These are phyloP conservation scores for Phialophora tarda DNA, from an alignment of 2,329 filamentous ascomycete species.

Conservation along the genomic window DNA sequence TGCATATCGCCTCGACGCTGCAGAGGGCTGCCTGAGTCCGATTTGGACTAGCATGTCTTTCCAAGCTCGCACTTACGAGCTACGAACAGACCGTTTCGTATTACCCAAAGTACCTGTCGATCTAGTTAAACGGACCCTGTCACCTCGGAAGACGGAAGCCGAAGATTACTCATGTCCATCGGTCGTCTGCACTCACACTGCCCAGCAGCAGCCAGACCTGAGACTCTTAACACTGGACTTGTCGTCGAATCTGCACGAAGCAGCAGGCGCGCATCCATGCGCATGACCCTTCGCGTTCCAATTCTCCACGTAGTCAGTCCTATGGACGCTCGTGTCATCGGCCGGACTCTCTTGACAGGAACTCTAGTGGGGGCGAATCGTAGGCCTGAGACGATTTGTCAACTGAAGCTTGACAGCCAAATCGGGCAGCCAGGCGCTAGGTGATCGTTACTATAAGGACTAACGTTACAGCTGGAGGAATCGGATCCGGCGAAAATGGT, in stretches of 20 bases:
- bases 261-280: not conserved
- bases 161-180: not conserved
- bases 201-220: too few relatives aligned
- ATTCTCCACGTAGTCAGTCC: too few relatives aligned
- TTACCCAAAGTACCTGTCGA: not conserved
- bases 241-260: not conserved
- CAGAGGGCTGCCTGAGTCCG: too few relatives aligned
- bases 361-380: not conserved
- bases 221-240: not conserved
- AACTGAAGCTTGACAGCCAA: not conserved
- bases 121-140: constrained; percentile 25
- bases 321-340: too few relatives aligned
- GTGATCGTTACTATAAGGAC: too few relatives aligned
- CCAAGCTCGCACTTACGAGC: not conserved
- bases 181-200: too few relatives aligned
- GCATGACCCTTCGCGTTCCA: not conserved
- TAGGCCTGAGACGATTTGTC: not conserved
- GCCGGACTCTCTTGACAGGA: too few relatives aligned
- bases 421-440: not conserved
- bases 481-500: not conserved
- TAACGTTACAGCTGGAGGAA: not conserved
- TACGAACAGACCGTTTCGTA: not conserved
- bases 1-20: not conserved
- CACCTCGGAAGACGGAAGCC: not conserved
- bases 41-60: too few relatives aligned